These are phyloP conservation scores for Paracoccidioides lutzii DNA, from an alignment of 2,329 filamentous ascomycete genomes.

Conservation along the genomic window DNA sequence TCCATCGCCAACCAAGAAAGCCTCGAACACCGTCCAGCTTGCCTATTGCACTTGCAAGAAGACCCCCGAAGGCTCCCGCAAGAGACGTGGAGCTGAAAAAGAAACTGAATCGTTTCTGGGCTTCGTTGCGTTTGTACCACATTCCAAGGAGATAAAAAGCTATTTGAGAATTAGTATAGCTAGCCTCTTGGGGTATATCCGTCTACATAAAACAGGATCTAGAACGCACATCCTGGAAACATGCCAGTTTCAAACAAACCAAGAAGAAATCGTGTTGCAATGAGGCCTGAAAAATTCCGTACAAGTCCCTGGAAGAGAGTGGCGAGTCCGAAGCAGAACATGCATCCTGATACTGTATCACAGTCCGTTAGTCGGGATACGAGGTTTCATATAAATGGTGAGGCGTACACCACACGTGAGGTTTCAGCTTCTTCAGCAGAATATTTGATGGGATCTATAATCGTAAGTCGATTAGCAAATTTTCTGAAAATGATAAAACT, in stretches of 20 bases:
- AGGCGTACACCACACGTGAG: slow-evolving; percentile 49
- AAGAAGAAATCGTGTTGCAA: slow-evolving; percentile 74
- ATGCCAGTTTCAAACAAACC: slow-evolving; percentile 66
- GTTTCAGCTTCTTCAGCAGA: slow-evolving; percentile 53
- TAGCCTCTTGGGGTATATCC: not conserved
- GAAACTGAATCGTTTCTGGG: slow-evolving; percentile 83
- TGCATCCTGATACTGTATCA: slow-evolving; percentile 53
- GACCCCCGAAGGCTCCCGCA: slow-evolving; percentile 50
- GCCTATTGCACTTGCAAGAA: slow-evolving; percentile 47
- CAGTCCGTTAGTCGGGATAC: not conserved
- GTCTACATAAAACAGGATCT: slow-evolving; percentile 14
- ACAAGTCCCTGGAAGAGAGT: slow-evolving; percentile 67
- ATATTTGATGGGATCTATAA: slow-evolving; percentile 60
- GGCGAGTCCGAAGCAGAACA: slow-evolving; percentile 69
- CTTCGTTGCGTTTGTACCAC: slow-evolving; percentile 73
- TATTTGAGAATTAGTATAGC: slow-evolving; percentile 9
- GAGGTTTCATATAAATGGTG: not conserved
- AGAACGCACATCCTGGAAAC: slow-evolving; percentile 47
- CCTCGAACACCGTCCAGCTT: slow-evolving; percentile 43
- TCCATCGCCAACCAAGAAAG: slow-evolving; percentile 45
- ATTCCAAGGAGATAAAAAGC: slow-evolving; percentile 58
- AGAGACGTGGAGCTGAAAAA: slow-evolving; percentile 68
- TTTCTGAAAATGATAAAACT: not conserved
- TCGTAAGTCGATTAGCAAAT: not conserved
- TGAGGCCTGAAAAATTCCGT: slow-evolving; percentile 60